Percentiles rank a stretch among this genome's conserved stretches.
Conservation (phyloP, 2,329 filamentous ascomycete genomes). For the Rhinocladiella mackenziei region DNA sequence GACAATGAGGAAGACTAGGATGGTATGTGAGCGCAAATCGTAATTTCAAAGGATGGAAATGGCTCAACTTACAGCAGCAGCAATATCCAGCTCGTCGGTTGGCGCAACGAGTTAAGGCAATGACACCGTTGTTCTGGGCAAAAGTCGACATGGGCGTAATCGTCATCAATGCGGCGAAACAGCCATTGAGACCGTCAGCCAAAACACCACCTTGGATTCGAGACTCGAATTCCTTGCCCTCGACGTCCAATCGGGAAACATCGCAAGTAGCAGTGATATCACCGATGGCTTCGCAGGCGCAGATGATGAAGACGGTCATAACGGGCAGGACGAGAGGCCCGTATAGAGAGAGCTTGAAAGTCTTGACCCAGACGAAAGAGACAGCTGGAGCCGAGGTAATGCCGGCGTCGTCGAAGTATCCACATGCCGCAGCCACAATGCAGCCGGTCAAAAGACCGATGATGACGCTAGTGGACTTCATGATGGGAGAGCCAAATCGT, state of each 20-base stretch:
- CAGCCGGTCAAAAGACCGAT: conserved; percentile 63
- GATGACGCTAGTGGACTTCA: conserved; percentile 65
- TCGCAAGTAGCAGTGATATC: conserved; percentile 67
- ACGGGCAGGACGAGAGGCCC: conserved; percentile 63
- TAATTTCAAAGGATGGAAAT: background rate
- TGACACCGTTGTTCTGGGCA: conserved; percentile 67
- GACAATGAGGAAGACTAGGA: conserved; percentile 56
- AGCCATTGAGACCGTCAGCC: conserved; percentile 62
- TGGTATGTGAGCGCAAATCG: conserved; percentile 7
- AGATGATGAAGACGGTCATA: conserved; percentile 56
- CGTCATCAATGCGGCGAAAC: conserved; percentile 60
- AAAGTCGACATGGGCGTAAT: conserved; percentile 66
- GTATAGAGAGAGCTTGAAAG: conserved; percentile 63
- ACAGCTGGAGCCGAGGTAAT: conserved; percentile 60
- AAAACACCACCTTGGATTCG: conserved; percentile 66
- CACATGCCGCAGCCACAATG: conserved; percentile 62
- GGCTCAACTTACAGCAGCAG: conserved; percentile 42
- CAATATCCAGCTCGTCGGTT: conserved; percentile 65
- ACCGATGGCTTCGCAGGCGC: conserved; percentile 65
- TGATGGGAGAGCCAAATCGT: conserved; percentile 65
- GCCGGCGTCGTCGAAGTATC: conserved; percentile 58
- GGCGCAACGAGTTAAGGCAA: conserved; percentile 63
- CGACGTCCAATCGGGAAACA: conserved; percentile 60
- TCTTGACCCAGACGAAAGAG: conserved; percentile 68
- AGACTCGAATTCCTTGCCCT: conserved; percentile 62